These are phyloP conservation scores for Arthrocladium fulminans DNA, from an alignment of 2,329 filamentous ascomycete species.

Conservation along the genomic window DNA sequence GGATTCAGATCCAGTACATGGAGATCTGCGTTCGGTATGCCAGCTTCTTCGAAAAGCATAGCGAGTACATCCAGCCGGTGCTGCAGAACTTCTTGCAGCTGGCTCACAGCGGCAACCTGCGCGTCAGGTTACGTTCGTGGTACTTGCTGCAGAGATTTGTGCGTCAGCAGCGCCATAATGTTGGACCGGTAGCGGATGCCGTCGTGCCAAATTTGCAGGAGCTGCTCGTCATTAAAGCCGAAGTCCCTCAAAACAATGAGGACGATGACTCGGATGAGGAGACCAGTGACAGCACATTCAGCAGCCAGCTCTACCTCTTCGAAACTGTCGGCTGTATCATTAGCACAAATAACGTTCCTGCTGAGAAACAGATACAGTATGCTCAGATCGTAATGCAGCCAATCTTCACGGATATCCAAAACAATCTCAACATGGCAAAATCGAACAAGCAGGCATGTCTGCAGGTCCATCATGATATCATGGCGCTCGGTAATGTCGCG, in stretches of 20 bases:
- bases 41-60: conserved; percentile 80
- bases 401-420: conserved; percentile 80
- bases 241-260: conserved; percentile 66
- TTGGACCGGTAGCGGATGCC: conserved; percentile 82
- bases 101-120: conserved; percentile 77
- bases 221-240: conserved; percentile 80
- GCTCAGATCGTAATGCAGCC: conserved; percentile 82
- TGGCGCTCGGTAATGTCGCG: conserved; percentile 86
- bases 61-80: conserved; percentile 71
- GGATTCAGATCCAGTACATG: conserved; percentile 93
- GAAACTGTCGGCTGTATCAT: conserved; percentile 91
- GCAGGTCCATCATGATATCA: conserved; percentile 92
- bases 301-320: conserved; percentile 83
- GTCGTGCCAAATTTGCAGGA: conserved; percentile 86
- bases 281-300: conserved; percentile 83
- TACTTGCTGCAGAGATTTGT: conserved; percentile 92
- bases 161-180: conserved; percentile 72
- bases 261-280: conserved; percentile 90
- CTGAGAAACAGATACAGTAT: conserved; percentile 79
- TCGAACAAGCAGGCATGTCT: conserved; percentile 70
- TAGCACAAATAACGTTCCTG: conserved; percentile 65
- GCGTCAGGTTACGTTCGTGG: conserved; percentile 86
- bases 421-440: conserved; percentile 66
- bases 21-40: conserved; percentile 94
- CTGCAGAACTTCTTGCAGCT: conserved; percentile 86